These are phyloP conservation scores for Fusarium virguliforme DNA, from an alignment of 2,329 filamentous ascomycete genomes.

Conservation along the genomic window DNA sequence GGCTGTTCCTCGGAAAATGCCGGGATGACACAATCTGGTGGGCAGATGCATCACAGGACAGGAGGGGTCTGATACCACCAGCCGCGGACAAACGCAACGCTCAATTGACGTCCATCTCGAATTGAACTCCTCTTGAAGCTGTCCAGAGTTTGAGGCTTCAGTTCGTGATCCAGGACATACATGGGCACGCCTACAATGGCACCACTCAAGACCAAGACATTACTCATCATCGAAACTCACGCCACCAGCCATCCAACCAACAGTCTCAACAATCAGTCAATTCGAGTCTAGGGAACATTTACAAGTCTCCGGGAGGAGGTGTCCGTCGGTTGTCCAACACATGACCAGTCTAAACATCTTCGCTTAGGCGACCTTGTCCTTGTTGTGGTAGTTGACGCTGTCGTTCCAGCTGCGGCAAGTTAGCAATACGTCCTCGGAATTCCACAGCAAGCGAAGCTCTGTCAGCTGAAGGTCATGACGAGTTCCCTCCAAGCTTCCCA, in stretches of 20 bases:
- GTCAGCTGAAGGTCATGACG: neutral
- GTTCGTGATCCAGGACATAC: neutral
- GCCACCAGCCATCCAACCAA: neutral
- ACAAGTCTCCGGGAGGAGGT: constrained; percentile 51
- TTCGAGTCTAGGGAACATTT: constrained; percentile 57
- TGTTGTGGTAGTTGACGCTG: constrained; percentile 97
- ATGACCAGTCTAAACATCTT: constrained; percentile 35
- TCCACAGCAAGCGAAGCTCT: neutral
- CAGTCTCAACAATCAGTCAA: constrained; percentile 48
- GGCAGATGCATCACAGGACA: neutral
- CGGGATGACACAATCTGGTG: constrained; percentile 30
- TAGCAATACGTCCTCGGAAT: constrained; percentile 31
- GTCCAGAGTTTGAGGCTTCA: neutral
- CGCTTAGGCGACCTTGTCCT: constrained; percentile 77
- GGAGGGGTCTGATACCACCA: constrained; percentile 2
- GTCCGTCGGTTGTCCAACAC: constrained; percentile 51
- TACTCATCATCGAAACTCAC: neutral
- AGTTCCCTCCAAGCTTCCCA: constrained; percentile 23
- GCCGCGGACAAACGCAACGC: neutral
- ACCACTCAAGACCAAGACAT: neutral
- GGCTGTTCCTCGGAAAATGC: constrained; percentile 38
- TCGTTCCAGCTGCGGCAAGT: constrained; percentile 85
- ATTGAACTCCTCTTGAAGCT: neutral
- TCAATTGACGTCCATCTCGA: neutral
- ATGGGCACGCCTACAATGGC: neutral